Evolutionary conservation across 1,284 basidiomycete genomes (phyloP).

Genomic region (Rhodotorula sp.): DNA sequence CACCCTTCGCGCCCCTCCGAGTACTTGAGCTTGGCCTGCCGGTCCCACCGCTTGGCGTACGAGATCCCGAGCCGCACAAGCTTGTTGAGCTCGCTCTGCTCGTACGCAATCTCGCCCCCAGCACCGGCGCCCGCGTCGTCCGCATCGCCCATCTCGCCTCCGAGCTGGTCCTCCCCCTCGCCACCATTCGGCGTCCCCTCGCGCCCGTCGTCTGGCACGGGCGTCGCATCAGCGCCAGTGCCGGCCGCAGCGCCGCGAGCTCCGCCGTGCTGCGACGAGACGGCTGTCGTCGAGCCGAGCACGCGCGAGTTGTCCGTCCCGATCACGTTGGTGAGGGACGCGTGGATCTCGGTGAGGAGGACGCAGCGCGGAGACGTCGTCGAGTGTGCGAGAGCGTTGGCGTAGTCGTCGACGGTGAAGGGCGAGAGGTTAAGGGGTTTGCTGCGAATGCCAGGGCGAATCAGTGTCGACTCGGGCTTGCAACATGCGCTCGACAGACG

Average conservation of each 20-base stretch:
- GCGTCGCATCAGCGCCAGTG: conserved; percentile 12
- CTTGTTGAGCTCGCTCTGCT: conserved; percentile 23
- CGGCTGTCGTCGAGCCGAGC: conserved; percentile 31
- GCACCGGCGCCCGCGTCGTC: not conserved
- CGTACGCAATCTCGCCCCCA: conserved; percentile 15
- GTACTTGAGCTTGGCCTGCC: conserved; percentile 40
- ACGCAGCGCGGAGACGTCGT: conserved; percentile 68
- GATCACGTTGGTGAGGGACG: conserved; percentile 81
- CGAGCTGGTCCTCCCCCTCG: conserved; percentile 22
- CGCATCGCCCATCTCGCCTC: conserved; percentile 7
- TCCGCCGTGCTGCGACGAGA: not conserved
- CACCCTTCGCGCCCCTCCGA: conserved; percentile 34
- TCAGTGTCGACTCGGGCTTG: not conserved
- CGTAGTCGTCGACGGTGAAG: conserved; percentile 91
- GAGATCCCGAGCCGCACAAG: conserved; percentile 36
- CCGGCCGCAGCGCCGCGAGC: conserved; percentile 3
- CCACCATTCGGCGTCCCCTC: conserved; percentile 21
- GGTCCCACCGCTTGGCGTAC: conserved; percentile 41
- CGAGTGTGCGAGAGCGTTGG: conserved; percentile 78
- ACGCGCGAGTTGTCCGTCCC: conserved; percentile 66
- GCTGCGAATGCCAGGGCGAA: conserved; percentile 52
- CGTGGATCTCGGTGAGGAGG: conserved; percentile 84
- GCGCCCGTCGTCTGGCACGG: conserved; percentile 47
- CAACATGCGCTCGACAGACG: too few species aligned
- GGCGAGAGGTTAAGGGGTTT: conserved; percentile 84